Evolutionary conservation across 345 rosid genomes (phyloP), one percentile per base, ranked within the genome.

Genomic region (Rhodomyrtus tomentosa): DNA sequence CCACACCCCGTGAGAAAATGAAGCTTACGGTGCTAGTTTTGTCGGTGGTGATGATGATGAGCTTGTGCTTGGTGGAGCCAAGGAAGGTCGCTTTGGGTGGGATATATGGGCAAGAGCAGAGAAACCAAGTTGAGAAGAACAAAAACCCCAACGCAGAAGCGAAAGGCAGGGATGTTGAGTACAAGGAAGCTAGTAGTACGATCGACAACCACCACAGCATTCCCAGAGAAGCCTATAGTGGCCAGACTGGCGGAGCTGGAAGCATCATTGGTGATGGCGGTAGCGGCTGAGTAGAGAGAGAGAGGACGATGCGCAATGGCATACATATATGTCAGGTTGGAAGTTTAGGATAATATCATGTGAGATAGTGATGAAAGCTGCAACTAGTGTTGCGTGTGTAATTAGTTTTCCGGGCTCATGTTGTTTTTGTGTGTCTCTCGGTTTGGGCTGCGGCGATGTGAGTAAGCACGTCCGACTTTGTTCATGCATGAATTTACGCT

Each of bases 161-260:
- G 81, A 86, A 58, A 80, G 89, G 83, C 32, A 82, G 82, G 62
- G 56, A 38, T 25, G 83, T 56, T 16, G 83, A 80, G 81, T 45
- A 74, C 82, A 38, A 72, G n/a, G 87, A 80, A 2, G 88, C 79
- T 25, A 82, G 80, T 84, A 68, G 84, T 74, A 36, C 45, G 29
- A 83, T 86, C 25, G 83, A 90, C 82, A 89, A 88, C 85, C 93
- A 92, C 88, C 92, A 87, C 82, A 85, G 5, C 82, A 90, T 87
- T 72, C 92, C 91, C 24, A 88, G 91, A 51, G 83, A 89, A 52
- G 38, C 88, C 84, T 90, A 87, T 79, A 49, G 82, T 36, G 81
- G 82, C 74, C 18, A 84, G 88, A 81, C 84, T 12, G 83, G 84
- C 4, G 86, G 82, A 22, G 49, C 40, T 6, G 56, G 51, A 51